Evolutionary conservation across 108 stramenopile species (phyloP), one percentile per base, ranked within the genome.

Genomic region (Schizochytrium sp.): DNA sequence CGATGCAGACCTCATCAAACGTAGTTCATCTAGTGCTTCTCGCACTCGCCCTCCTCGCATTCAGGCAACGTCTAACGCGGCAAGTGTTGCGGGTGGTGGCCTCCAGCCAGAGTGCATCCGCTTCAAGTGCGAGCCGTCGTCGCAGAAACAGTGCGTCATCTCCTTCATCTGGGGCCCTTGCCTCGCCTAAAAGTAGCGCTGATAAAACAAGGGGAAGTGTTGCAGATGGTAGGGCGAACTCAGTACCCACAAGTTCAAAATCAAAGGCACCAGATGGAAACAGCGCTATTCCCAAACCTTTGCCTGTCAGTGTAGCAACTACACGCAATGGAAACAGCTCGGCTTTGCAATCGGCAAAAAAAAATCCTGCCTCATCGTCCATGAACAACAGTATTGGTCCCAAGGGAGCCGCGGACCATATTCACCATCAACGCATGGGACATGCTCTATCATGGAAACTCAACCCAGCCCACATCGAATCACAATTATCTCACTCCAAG

Each of bases 1-100:
- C 50, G 76, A 83, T 5, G 76, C 76, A 7, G 53, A 55, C 76
- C 38, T 28, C 28, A 42, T 83, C 76, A 69, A 69, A 2, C 64
- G 64, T 28, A 28, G 28, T 28, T 28, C 28, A 28, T 15, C 64
- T 69, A 12, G 17, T 15, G 13, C 13, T 58, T 10, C 57, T 15
- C 10, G 17, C 57, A 15, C 57, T 10, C 57, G 57, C 57, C 10
- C 42, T 8, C 19, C 40, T 44, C 28, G 64, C 42, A 1, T 7
- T 12, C 12, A 38, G 64, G 12, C 64, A 69, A 44, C 64, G 64
- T 38, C 64, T 44, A 38, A 69, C 64, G 3, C 64, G 64, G 8
- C 44, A 38, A 3, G 42, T 44, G 1, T 44, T 7, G 19, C 40
- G 64, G 10, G 42, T 69, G 12, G 44, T 38, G 41, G 64, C 64